Percentiles rank a stretch among this genome's conserved stretches.
Conservation (phyloP, 352 stramenopile species). For the Phytophthora quininea region DNA sequence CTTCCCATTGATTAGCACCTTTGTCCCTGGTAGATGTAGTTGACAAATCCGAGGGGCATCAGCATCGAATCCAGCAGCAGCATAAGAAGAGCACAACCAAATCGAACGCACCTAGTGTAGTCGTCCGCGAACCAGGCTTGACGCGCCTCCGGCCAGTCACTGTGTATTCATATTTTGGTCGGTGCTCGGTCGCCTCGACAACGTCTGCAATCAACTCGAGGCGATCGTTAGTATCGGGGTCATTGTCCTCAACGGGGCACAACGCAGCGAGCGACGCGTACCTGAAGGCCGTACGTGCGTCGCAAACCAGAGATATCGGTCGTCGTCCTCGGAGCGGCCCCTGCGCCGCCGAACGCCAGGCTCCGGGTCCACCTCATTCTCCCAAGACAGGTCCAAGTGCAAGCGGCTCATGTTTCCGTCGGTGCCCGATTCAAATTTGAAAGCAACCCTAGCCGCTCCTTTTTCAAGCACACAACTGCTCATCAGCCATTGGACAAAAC, state of each 20-base stretch:
- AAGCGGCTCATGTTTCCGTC: constrained; percentile 29
- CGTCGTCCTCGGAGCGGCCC: constrained; percentile 12
- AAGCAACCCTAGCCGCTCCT: constrained; percentile 15
- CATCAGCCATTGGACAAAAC: neutral
- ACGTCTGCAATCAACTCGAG: constrained; percentile 50
- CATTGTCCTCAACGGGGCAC: neutral
- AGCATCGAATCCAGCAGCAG: neutral
- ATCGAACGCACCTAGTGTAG: constrained; percentile 53
- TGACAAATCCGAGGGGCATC: neutral
- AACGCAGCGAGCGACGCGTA: constrained; percentile 12
- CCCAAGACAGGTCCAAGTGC: constrained; percentile 37
- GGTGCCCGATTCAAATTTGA: constrained; percentile 36
- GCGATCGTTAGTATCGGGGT: neutral
- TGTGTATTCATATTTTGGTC: constrained; percentile 73
- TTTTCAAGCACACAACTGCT: neutral
- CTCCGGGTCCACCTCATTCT: constrained; percentile 35
- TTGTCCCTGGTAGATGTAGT: constrained; percentile 43
- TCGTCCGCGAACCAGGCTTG: constrained; percentile 65
- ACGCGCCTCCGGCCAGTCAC: constrained; percentile 77
- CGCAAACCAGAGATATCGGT: constrained; percentile 73
- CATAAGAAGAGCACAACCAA: neutral
- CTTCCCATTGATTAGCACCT: constrained; percentile 68
- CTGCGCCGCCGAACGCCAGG: constrained; percentile 12
- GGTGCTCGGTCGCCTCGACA: constrained; percentile 73
- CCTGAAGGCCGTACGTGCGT: constrained; percentile 62